phyloP scores from a whole-genome alignment of 305 asterid genomes.

The Striga hermonthica region DNA sequence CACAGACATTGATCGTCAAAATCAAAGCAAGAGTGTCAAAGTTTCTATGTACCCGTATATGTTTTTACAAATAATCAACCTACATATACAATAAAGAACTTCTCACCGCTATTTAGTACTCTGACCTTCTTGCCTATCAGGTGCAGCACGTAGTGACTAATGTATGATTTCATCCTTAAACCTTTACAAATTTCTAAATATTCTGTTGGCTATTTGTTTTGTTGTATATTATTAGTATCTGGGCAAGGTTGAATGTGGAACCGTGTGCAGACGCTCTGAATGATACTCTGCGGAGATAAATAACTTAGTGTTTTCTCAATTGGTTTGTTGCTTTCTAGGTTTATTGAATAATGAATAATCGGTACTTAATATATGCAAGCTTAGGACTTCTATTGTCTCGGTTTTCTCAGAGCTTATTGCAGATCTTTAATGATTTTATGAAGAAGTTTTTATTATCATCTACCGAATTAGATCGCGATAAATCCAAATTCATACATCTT shows the following conservation, averaged over 20 bases:
- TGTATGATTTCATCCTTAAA: not conserved
- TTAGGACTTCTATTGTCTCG: conserved; percentile 14
- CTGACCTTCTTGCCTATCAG: conserved; percentile 21
- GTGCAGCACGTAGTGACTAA: conserved; percentile 14
- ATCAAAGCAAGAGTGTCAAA: conserved; percentile 13
- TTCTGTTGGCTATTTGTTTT: conserved; percentile 28
- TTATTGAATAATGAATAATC: conserved; percentile 2
- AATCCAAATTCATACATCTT: conserved; percentile 20
- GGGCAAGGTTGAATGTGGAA: conserved; percentile 10
- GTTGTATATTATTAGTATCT: conserved; percentile 12
- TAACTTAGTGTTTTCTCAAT: conserved; percentile 3
- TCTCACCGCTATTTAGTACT: conserved; percentile 12
- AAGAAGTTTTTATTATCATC: conserved; percentile 9
- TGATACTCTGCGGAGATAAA: conserved; percentile 16
- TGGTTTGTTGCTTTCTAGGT: conserved; percentile 19
- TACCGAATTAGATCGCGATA: conserved; percentile 2
- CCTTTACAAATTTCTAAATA: conserved; percentile 9
- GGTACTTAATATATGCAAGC: conserved; percentile 18
- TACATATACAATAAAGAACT: conserved; percentile 2
- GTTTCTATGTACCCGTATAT: conserved; percentile 12
- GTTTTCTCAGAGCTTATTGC: conserved; percentile 24
- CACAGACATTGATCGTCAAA: conserved; percentile 10
- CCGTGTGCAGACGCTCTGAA: not conserved
- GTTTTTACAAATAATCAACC: conserved; percentile 15
- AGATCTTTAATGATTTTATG: conserved; percentile 9